Conservation (phyloP, 2,329 filamentous ascomycete species). For the Emergomyces pasteurianus region DNA sequence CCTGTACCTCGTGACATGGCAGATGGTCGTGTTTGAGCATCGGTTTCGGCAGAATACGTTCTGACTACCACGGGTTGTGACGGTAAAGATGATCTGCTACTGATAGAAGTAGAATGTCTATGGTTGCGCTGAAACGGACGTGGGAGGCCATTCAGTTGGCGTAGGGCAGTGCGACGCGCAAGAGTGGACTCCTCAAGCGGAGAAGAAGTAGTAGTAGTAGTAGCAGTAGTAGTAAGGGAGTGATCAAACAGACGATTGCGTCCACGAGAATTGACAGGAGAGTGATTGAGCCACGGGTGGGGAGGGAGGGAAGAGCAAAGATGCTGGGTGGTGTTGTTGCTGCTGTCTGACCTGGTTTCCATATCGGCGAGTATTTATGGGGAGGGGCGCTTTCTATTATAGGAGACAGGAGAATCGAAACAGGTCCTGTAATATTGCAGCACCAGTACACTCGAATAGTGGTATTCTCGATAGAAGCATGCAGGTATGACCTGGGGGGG, state of each 20-base stretch:
- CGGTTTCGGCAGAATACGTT: constrained; percentile 29
- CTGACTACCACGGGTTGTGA: constrained; percentile 34
- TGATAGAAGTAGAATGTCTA: constrained; percentile 14
- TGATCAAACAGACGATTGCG: constrained; percentile 16
- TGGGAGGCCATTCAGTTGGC: constrained; percentile 21
- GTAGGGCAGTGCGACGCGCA: constrained; percentile 21
- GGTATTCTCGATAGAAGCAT: neutral
- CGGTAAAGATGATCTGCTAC: constrained; percentile 17
- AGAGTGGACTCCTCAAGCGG: constrained; percentile 19
- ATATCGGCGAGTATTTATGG: constrained; percentile 15
- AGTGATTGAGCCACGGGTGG: constrained; percentile 21
- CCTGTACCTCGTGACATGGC: constrained; percentile 25
- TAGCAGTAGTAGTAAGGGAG: no score
- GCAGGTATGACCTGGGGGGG: constrained; percentile 1
- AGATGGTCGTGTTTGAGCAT: constrained; percentile 18
- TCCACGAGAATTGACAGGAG: constrained; percentile 16
- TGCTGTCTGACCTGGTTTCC: constrained; percentile 22
- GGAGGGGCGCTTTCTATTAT: neutral
- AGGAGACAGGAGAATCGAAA: neutral
- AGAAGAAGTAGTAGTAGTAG: neutral
- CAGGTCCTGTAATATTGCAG: constrained; percentile 4
- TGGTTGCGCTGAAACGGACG: constrained; percentile 17
- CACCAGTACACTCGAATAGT: neutral
- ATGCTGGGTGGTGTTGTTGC: constrained; percentile 16
- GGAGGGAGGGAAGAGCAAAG: constrained; percentile 21